These are phyloP conservation scores for Maudiozyma serrabonitensis DNA, from an alignment of 805 yeast genomes.

Conservation along the genomic window DNA sequence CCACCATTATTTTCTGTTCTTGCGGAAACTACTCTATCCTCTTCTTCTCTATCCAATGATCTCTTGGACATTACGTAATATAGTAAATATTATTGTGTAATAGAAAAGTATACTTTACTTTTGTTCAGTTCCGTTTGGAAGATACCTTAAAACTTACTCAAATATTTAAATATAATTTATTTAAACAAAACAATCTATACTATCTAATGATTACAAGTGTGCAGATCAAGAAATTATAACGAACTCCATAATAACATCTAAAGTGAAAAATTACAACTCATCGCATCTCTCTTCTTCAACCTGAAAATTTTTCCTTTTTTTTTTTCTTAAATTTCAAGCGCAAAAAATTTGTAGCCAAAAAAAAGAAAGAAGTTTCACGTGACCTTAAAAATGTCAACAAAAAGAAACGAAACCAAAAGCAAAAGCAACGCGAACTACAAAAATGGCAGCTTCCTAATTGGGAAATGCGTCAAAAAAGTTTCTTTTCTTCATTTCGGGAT, in stretches of 20 bases:
- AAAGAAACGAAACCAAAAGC: not conserved
- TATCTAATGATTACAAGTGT: too few species aligned
- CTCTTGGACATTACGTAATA: slow-evolving; percentile 41
- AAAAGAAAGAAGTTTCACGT: not conserved
- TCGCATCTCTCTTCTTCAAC: not conserved
- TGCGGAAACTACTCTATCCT: slow-evolving; percentile 35
- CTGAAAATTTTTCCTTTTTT: not conserved
- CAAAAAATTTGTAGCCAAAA: not conserved
- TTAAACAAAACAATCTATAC: too few species aligned
- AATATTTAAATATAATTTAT: too few species aligned
- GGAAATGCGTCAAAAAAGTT: not conserved
- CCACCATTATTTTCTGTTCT: slow-evolving; percentile 23
- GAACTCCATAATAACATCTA: not conserved
- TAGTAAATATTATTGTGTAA: not conserved
- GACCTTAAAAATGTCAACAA: not conserved
- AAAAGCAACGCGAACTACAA: not conserved
- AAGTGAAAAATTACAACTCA: not conserved
- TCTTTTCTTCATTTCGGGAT: not conserved
- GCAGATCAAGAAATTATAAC: too few species aligned
- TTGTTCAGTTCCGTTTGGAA: too few species aligned
- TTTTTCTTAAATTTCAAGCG: too few species aligned
- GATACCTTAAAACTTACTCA: too few species aligned
- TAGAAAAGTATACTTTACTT: too few species aligned
- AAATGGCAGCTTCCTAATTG: not conserved
- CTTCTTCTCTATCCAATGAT: slow-evolving; percentile 32